Evolutionary conservation across 495 filamentous ascomycete genomes (phyloP), one percentile per base, ranked within the genome.

Genomic region (Hypoxylon lienhwacheense): DNA sequence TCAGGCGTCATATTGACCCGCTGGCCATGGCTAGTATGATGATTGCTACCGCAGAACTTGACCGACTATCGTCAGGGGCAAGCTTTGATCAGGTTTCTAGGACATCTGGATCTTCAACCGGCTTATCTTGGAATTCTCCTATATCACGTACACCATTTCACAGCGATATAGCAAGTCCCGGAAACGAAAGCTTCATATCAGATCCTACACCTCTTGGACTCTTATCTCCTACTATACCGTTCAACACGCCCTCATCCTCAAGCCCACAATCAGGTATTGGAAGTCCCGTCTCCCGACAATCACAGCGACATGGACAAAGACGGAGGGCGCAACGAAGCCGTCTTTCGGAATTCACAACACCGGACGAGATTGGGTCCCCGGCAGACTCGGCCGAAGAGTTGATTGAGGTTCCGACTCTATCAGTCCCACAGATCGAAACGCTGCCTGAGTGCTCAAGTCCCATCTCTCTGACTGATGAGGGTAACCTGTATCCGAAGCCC

Each of bases 301-400:
- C 60, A 17, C 61, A 56, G n/a, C 35, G 54, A 37, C 37, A 7
- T 8, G 64, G 58, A 24, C 25, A 43, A 19, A 44, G 46, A 35
- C 44, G 41, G 20, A 57, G 58, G 42, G 41, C 19, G 20, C 55
- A 58, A 20, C 59, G 55, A 12, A 67, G 65, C 14, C 58, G 43
- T 22, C 44, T 67, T 6, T 67, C 65, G 3, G 65, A 67, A 53
- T 55, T 67, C 2, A 63, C 65, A 11, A 67, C 59, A 11, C 65
- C 59, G 4, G 65, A 57, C 5, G 45, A 67, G 4, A 21, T 60
- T 17, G 45, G 41, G 8, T 49, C 32, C 1, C 43, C 36, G 26
- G 39, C 41, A 14, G 60, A 61, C 15, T 24, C 39, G 17, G 19
- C 24, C 1, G 44, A 64, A 22, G 51, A 47, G 1, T 52, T 43